These are phyloP conservation scores for Lecanicillium sp. DNA, from an alignment of 2,329 filamentous ascomycete species.

Conservation along the genomic window DNA sequence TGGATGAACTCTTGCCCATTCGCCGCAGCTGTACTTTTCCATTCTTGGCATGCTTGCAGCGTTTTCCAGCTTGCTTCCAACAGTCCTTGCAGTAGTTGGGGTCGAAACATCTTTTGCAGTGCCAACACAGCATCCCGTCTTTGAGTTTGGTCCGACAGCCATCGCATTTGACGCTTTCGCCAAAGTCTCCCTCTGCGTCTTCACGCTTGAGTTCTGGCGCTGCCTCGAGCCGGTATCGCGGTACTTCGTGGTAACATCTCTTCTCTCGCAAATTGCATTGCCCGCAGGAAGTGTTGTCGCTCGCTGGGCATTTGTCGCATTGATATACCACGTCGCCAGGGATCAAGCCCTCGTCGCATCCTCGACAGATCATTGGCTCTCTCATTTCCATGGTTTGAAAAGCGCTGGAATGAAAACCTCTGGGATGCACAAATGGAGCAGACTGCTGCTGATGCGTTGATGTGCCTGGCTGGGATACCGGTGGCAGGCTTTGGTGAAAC, in stretches of 20 bases:
- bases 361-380: conserved; percentile 8
- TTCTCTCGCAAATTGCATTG: conserved; percentile 1
- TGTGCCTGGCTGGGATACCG: no score
- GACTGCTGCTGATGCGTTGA: no score
- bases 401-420: no score
- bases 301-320: conserved; percentile 2
- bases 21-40: conserved; percentile 12
- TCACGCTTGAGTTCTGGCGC: conserved; percentile 5
- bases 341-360: conserved; percentile 6
- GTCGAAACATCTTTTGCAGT: conserved; percentile 13
- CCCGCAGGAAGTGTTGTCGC: conserved; percentile 1
- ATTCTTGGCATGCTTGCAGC: conserved; percentile 11
- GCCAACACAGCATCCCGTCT: conserved; percentile 11
- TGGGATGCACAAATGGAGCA: no score
- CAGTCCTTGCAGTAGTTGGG: conserved; percentile 12
- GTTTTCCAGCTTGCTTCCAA: conserved; percentile 11
- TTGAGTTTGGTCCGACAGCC: conserved; percentile 25
- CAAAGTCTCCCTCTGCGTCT: conserved; percentile 5
- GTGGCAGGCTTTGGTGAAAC: background rate
- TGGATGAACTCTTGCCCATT: conserved; percentile 7
- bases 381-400: conserved; percentile 2
- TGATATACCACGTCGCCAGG: conserved; percentile 7
- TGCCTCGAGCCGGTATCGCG: background rate
- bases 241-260: conserved; percentile 6
- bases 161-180: conserved; percentile 31